Base-by-base conservation (phyloP, 1,139 yeast genomes). In the Blastobotrys malaysiensis region DNA sequence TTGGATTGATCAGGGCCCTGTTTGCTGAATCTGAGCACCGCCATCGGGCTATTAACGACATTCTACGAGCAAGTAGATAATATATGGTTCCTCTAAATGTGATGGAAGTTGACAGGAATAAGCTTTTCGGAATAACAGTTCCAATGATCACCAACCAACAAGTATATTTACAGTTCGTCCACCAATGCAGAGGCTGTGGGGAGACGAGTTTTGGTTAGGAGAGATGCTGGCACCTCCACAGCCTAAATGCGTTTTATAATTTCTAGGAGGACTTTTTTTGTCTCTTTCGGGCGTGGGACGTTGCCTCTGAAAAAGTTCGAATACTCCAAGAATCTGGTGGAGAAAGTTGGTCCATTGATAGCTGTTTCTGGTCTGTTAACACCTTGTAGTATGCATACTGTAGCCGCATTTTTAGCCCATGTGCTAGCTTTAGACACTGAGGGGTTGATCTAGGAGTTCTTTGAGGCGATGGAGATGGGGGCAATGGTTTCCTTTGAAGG, bases 301-400 rank as follows among this genome's bases (percentile, higher is more conserved):
- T 54, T 21, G 56, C 54, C 27, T 51, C 52, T 3, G 51, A 26
- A 9, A 48, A 53, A 45, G 51, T 51, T 43, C 50, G 44, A 16
- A 57, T 47, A 31, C 55, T 51, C 53, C 57, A 52, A 9, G 56
- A 54, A 44, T 53, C 57, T 19, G 62, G 62, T 7, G 56, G 53
- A 4, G 68, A 62, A 50, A 69, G 62, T n/a, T 66, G 63, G 13
- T 61, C 52, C 47, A 76, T 55, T 4, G 78, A 71, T 3, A 71
- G 65, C 22, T 63, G 67, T 1, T 75, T 70, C 65, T 82, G 86
- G 61, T 81, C 76, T 1, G 85, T 81, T 54, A 73, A 80, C 55
- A 87, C 80, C 67, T 88, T 88, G 73, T 82, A 88, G 63, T 86
- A 80, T 1, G 97, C 97, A 62, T 88, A 73, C 65, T 84, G 86